These are phyloP conservation scores for Cyberlindnera maclurae DNA, from an alignment of 805 yeast genomes.

Conservation along the genomic window DNA sequence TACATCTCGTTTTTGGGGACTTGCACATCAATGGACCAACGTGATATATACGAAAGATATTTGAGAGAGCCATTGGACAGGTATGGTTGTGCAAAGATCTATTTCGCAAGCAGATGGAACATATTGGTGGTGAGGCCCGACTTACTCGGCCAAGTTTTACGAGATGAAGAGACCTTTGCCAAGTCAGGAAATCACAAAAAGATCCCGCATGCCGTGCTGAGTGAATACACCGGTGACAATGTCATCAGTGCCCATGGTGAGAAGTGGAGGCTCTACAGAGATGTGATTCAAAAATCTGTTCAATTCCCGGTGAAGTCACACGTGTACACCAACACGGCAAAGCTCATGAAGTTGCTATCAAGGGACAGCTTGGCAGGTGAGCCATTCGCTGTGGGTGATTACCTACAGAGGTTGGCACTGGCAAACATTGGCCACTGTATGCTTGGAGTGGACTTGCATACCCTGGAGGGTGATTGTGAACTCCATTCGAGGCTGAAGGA, in stretches of 20 bases:
- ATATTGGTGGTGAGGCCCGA: slow-evolving; percentile 45
- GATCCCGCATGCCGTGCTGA: slow-evolving; percentile 46
- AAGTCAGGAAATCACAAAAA: slow-evolving; percentile 57
- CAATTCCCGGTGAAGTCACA: slow-evolving; percentile 40
- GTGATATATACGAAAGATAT: slow-evolving; percentile 36
- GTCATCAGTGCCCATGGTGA: slow-evolving; percentile 52
- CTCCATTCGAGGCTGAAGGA: slow-evolving; percentile 34
- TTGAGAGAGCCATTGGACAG: slow-evolving; percentile 38
- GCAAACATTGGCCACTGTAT: slow-evolving; percentile 45
- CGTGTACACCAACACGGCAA: slow-evolving; percentile 31
- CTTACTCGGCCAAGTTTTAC: slow-evolving; percentile 37
- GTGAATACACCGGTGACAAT: slow-evolving; percentile 54
- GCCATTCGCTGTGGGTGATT: slow-evolving; percentile 27
- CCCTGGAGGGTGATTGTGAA: slow-evolving; percentile 26
- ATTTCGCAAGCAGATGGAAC: slow-evolving; percentile 58
- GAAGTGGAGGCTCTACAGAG: slow-evolving; percentile 43
- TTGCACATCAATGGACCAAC: slow-evolving; percentile 39
- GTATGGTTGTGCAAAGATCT: slow-evolving; percentile 52
- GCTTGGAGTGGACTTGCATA: slow-evolving; percentile 41
- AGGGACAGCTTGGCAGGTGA: slow-evolving; percentile 8
- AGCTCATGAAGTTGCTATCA: slow-evolving; percentile 26
- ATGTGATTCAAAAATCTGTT: slow-evolving; percentile 37
- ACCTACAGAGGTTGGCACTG: slow-evolving; percentile 40
- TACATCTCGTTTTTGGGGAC: slow-evolving; percentile 46
- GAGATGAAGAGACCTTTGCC: slow-evolving; percentile 42